Percentiles rank a stretch among this genome's conserved stretches.
Conservation (phyloP, 345 rosid genomes). For the Populus pruinosa region DNA sequence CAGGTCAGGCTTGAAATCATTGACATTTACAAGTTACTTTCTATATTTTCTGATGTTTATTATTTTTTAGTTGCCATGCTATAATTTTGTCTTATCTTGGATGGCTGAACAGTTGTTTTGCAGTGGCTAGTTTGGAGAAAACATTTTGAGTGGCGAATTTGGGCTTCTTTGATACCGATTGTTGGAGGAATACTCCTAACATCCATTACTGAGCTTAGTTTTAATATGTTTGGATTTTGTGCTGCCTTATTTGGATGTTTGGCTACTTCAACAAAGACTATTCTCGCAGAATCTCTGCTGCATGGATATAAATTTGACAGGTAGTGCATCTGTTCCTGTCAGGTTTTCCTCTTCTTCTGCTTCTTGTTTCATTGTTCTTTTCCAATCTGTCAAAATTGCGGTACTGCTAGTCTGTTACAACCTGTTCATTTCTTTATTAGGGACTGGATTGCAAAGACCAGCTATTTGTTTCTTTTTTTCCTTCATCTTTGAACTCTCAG, state of each 20-base stretch:
- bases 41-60: not conserved
- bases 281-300: constrained; percentile 92
- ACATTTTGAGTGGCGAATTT: constrained; percentile 93
- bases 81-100: constrained; percentile 19
- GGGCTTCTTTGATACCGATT: constrained; percentile 93
- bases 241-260: constrained; percentile 97
- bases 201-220: constrained; percentile 90
- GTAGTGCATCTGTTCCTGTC: constrained; percentile 28
- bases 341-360: not conserved
- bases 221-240: constrained; percentile 92
- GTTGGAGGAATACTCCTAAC: constrained; percentile 98
- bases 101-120: constrained; percentile 64
- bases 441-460: not conserved
- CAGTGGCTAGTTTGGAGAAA: constrained; percentile 99
- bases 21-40: not conserved
- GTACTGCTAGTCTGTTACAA: not conserved
- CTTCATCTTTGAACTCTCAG: not conserved
- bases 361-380: not conserved
- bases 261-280: constrained; percentile 99
- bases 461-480: not conserved
- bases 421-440: not conserved
- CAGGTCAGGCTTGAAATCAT: constrained; percentile 50
- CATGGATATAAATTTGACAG: constrained; percentile 99
- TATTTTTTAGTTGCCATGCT: not conserved
- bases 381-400: not conserved